Evolutionary conservation across 805 yeast species (phyloP).

Genomic region (Nakazawaea holstii): DNA sequence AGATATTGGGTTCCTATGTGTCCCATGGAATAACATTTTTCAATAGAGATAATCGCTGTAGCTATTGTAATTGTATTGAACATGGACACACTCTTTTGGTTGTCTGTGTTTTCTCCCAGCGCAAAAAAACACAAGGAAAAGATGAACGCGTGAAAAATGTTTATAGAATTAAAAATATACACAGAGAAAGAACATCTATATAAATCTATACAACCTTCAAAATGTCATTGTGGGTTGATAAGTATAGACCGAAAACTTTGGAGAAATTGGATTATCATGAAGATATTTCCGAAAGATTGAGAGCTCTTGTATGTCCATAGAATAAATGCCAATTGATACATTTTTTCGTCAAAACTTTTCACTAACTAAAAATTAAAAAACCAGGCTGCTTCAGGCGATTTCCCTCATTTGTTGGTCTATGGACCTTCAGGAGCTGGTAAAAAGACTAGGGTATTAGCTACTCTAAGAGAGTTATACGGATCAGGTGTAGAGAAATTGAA

Average conservation of each 20-base stretch:
- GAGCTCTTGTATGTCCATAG: constrained; percentile 38
- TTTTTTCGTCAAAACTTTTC: neutral
- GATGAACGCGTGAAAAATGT: too few relatives aligned
- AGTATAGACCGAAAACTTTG: constrained; percentile 74
- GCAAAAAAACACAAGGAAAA: too few relatives aligned
- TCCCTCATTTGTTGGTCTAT: constrained; percentile 87
- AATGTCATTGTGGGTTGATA: constrained; percentile 97
- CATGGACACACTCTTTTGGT: too few relatives aligned
- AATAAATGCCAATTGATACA: constrained; percentile 14
- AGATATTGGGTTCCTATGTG: too few relatives aligned
- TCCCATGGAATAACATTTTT: too few relatives aligned
- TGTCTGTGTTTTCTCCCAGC: too few relatives aligned
- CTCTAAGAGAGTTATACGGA: constrained; percentile 78
- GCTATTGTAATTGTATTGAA: too few relatives aligned
- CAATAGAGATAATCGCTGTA: too few relatives aligned
- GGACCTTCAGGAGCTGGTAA: constrained; percentile 98
- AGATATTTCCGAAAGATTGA: constrained; percentile 56
- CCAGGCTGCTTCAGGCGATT: constrained; percentile 63
- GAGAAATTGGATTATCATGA: constrained; percentile 62
- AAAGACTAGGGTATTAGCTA: constrained; percentile 83
- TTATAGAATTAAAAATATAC: too few relatives aligned
- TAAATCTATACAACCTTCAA: neutral
- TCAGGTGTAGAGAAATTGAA: constrained; percentile 76
- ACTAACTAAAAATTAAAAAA: neutral
- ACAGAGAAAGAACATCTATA: too few relatives aligned